These are phyloP conservation scores for Diaporthe ilicicola DNA, from an alignment of 2,329 filamentous ascomycete species.

Conservation along the genomic window DNA sequence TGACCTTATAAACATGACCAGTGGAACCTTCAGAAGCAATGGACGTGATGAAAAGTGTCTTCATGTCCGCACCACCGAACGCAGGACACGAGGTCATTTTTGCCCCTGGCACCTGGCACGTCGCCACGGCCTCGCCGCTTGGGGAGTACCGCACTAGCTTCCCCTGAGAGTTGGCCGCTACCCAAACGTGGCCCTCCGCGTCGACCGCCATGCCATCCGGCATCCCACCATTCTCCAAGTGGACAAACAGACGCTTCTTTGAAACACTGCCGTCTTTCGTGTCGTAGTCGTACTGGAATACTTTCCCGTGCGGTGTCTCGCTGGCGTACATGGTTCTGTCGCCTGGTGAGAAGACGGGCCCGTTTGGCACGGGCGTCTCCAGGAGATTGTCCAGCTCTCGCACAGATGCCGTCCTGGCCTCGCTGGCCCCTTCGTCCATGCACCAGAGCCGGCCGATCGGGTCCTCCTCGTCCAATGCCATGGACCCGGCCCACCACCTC, in stretches of 20 bases:
- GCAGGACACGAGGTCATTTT: constrained; percentile 35
- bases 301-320: constrained; percentile 28
- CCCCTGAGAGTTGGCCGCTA: constrained; percentile 33
- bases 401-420: constrained; percentile 25
- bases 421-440: constrained; percentile 26
- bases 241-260: constrained; percentile 26
- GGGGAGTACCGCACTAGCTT: constrained; percentile 34
- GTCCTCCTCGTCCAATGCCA: constrained; percentile 38
- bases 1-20: constrained; percentile 31
- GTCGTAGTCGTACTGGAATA: constrained; percentile 29
- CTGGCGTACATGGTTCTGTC: constrained; percentile 30
- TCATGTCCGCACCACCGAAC: constrained; percentile 32
- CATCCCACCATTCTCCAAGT: constrained; percentile 26
- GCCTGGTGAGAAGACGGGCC: constrained; percentile 39
- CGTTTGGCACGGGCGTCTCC: constrained; percentile 37
- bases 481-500: constrained; percentile 39
- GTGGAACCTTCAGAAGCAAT: constrained; percentile 32
- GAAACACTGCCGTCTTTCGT: constrained; percentile 1
- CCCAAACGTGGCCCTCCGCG: constrained; percentile 27
- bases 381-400: constrained; percentile 29
- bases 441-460: constrained; percentile 38
- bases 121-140: constrained; percentile 15
- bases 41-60: constrained; percentile 33
- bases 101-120: constrained; percentile 29
- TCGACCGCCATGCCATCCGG: constrained; percentile 31